Conservation (phyloP, 202 grass and related monocot species). For the Carex arenaria region DNA sequence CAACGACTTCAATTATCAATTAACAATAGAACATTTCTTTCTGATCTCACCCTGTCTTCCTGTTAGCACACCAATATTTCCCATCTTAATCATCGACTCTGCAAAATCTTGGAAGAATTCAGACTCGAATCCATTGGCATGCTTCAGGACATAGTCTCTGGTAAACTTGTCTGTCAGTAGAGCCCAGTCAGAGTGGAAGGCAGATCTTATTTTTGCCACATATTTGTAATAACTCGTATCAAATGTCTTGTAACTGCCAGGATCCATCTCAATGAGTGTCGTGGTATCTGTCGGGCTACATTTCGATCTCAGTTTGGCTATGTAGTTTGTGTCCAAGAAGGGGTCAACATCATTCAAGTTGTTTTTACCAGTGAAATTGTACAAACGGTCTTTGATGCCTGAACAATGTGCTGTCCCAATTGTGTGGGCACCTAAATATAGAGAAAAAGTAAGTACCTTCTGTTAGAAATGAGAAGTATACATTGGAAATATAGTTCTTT, state of each 20-base stretch:
- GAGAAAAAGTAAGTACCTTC: too few species aligned
- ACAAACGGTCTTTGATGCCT: conserved; percentile 30
- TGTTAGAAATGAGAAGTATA: too few species aligned
- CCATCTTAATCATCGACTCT: conserved; percentile 57
- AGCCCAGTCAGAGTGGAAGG: conserved; percentile 55
- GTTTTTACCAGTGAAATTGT: conserved; percentile 35
- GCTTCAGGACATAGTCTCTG: conserved; percentile 34
- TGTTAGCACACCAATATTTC: conserved; percentile 38
- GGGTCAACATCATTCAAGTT: conserved; percentile 24
- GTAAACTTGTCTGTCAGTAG: conserved; percentile 37
- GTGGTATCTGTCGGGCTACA: conserved; percentile 28
- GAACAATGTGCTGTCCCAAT: conserved; percentile 47
- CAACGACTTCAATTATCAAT: conserved; percentile 9
- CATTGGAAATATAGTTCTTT: too few species aligned
- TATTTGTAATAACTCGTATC: conserved; percentile 54
- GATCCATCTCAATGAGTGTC: conserved; percentile 42
- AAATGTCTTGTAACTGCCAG: conserved; percentile 51
- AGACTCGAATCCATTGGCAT: conserved; percentile 24
- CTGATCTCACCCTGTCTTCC: conserved; percentile 50
- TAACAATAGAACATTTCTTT: conserved; percentile 36
- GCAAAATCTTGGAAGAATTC: conserved; percentile 49
- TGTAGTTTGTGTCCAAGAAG: conserved; percentile 35
- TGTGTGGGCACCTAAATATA: conserved; percentile 33
- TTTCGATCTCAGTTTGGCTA: conserved; percentile 23
- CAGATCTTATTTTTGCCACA: conserved; percentile 27